These are phyloP conservation scores for Aspergillus fischeri DNA, from an alignment of 2,329 filamentous ascomycete genomes.

Conservation along the genomic window DNA sequence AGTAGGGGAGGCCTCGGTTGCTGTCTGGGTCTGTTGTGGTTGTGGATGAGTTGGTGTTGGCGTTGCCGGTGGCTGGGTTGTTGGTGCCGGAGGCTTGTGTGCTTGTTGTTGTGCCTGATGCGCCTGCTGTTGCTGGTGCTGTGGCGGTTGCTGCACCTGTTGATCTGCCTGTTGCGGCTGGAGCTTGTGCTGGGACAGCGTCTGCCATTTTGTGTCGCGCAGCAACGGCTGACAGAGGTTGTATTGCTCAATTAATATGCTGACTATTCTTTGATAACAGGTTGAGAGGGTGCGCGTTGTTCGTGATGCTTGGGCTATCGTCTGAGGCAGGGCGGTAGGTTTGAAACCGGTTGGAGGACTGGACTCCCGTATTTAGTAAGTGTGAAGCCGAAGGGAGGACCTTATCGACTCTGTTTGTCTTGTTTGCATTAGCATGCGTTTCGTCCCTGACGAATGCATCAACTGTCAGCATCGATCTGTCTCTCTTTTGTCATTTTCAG, in stretches of 20 bases:
- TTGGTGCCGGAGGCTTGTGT: conserved; percentile 11
- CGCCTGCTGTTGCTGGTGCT: conserved; percentile 14
- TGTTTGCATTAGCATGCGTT: conserved; percentile 28
- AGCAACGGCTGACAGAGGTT: background rate
- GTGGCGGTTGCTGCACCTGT: conserved; percentile 9
- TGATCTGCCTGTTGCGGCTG: conserved; percentile 16
- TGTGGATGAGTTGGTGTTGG: conserved; percentile 17
- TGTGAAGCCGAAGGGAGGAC: conserved; percentile 1
- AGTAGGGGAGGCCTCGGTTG: conserved; percentile 57
- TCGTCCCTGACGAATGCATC: conserved; percentile 9
- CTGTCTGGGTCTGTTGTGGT: conserved; percentile 24
- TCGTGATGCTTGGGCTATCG: background rate
- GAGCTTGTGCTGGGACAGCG: conserved; percentile 12
- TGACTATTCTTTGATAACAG: background rate
- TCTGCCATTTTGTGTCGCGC: conserved; percentile 26
- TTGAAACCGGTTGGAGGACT: background rate
- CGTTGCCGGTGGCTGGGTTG: conserved; percentile 14
- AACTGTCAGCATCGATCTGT: background rate
- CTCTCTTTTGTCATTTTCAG: background rate
- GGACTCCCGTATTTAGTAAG: background rate
- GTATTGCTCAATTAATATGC: background rate
- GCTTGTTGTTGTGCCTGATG: conserved; percentile 18
- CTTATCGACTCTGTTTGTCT: conserved; percentile 31
- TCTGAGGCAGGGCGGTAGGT: background rate
- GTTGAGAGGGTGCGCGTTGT: background rate